These are phyloP conservation scores for Pseudoneurospora amorphoporcata DNA, from an alignment of 495 filamentous ascomycete genomes.

Conservation along the genomic window DNA sequence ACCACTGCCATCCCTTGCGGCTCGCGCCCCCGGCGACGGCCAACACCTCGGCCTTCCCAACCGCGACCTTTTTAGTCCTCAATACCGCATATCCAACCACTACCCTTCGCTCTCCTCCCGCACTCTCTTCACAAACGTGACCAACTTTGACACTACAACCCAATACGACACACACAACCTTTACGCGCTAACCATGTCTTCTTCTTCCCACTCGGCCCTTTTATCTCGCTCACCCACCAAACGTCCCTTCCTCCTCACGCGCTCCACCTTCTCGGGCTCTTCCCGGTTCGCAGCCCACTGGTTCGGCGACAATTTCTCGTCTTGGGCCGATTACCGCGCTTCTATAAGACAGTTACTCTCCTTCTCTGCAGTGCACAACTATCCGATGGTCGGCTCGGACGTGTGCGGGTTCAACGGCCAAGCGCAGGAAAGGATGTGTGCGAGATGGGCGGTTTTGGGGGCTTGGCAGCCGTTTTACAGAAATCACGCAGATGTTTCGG, in stretches of 20 bases:
- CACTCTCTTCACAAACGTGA: conserved; percentile 64
- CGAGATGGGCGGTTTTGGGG: conserved; percentile 69
- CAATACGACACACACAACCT: conserved; percentile 84
- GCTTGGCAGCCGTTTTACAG: conserved; percentile 81
- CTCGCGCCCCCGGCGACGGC: neutral
- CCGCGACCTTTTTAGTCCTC: conserved; percentile 57
- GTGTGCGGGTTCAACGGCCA: conserved; percentile 67
- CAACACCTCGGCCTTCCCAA: conserved; percentile 43
- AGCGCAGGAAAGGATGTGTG: conserved; percentile 66
- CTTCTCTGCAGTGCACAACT: conserved; percentile 68
- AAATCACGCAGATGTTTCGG: conserved; percentile 52
- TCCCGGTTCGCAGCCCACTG: conserved; percentile 72
- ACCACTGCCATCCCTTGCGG: neutral
- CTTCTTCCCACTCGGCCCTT: conserved; percentile 54
- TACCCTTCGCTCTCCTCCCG: conserved; percentile 52
- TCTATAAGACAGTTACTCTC: conserved; percentile 61
- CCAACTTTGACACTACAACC: conserved; percentile 56
- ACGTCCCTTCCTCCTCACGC: conserved; percentile 69
- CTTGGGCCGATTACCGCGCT: conserved; percentile 63
- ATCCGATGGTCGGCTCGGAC: conserved; percentile 76
- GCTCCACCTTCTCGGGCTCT: conserved; percentile 41
- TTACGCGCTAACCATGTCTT: conserved; percentile 77
- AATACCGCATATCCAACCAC: conserved; percentile 66
- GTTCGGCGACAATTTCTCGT: conserved; percentile 75
- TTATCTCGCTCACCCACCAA: conserved; percentile 47